phyloP scores from a whole-genome alignment of 352 stramenopile species.

The Phytophthora lateralis region DNA sequence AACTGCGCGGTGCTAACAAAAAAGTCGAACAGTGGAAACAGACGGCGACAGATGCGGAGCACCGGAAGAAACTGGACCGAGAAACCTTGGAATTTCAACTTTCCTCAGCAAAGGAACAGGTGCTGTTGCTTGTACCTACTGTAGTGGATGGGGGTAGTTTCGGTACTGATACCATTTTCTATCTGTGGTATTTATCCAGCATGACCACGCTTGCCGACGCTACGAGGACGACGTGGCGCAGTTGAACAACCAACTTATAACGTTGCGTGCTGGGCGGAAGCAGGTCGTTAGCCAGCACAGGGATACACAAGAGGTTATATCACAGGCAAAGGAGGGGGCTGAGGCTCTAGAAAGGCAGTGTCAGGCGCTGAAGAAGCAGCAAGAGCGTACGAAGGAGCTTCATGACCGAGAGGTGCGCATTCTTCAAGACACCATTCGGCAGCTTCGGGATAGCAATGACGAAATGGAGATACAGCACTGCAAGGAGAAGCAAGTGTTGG shows the following conservation, averaged over 20 bases:
- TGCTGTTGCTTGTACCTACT: constrained; percentile 1
- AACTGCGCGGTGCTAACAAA: constrained; percentile 39
- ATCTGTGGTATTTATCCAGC: constrained; percentile 4
- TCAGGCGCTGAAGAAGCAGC: constrained; percentile 31
- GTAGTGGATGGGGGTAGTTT: not conserved
- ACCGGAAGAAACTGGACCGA: constrained; percentile 27
- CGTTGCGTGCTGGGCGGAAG: constrained; percentile 18
- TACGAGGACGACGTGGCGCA: constrained; percentile 20
- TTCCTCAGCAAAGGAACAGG: constrained; percentile 19
- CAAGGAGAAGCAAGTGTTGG: constrained; percentile 19
- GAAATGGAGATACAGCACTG: constrained; percentile 11
- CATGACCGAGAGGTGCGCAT: constrained; percentile 29
- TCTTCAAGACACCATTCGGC: constrained; percentile 26
- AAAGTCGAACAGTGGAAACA: constrained; percentile 41
- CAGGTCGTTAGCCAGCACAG: constrained; percentile 27
- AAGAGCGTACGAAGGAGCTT: constrained; percentile 30
- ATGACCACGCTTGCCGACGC: constrained; percentile 22
- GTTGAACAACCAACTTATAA: constrained; percentile 23
- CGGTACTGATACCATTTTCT: constrained; percentile 1
- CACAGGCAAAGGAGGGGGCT: constrained; percentile 30
- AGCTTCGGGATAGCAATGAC: constrained; percentile 21
- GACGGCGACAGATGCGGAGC: constrained; percentile 21
- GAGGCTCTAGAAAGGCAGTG: constrained; percentile 26
- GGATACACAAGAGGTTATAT: constrained; percentile 30
- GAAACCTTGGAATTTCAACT: constrained; percentile 37